Percentiles rank a stretch among this genome's conserved stretches.
phyloP scores from a whole-genome alignment of 1,284 basidiomycete genomes.

The Moesziomyces sp. region DNA sequence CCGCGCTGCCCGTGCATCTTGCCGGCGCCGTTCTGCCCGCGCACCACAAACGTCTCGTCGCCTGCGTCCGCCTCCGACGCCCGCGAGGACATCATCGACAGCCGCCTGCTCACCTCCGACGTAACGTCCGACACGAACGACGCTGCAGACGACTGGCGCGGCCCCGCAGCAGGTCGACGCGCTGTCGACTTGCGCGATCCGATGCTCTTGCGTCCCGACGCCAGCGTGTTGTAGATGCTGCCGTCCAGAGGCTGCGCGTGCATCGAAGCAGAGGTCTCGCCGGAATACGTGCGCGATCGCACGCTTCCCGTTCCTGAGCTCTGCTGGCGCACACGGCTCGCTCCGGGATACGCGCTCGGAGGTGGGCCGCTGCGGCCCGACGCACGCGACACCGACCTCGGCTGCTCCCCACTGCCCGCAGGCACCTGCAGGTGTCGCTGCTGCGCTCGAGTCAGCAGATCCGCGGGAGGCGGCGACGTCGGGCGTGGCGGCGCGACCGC shows the following conservation, averaged over 20 bases:
- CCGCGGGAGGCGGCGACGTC: conserved; percentile 55
- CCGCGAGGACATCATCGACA: conserved; percentile 52
- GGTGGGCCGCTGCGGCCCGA: conserved; percentile 42
- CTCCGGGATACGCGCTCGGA: conserved; percentile 19
- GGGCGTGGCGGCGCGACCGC: conserved; percentile 38
- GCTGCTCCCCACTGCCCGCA: conserved; percentile 24
- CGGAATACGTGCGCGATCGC: conserved; percentile 47
- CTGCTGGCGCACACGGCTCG: conserved; percentile 34
- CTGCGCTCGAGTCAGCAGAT: conserved; percentile 48
- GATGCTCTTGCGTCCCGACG: conserved; percentile 45
- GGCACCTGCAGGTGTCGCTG: conserved; percentile 44
- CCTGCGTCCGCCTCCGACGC: conserved; percentile 40
- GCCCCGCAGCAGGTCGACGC: conserved; percentile 30
- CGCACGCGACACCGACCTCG: conserved; percentile 43
- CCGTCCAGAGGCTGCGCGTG: conserved; percentile 30
- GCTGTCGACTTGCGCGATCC: conserved; percentile 32
- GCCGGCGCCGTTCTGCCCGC: conserved; percentile 12
- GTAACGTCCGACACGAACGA: conserved; percentile 62
- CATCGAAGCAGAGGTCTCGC: conserved; percentile 21
- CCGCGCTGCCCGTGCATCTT: conserved; percentile 18
- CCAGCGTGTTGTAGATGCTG: conserved; percentile 43
- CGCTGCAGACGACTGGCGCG: conserved; percentile 49
- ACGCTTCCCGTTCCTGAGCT: conserved; percentile 39
- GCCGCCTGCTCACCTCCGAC: conserved; percentile 52
- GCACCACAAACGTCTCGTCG: conserved; percentile 40